phyloP scores from a whole-genome alignment of 148 eudicot genomes.

The Pharnaceum exiguum region DNA sequence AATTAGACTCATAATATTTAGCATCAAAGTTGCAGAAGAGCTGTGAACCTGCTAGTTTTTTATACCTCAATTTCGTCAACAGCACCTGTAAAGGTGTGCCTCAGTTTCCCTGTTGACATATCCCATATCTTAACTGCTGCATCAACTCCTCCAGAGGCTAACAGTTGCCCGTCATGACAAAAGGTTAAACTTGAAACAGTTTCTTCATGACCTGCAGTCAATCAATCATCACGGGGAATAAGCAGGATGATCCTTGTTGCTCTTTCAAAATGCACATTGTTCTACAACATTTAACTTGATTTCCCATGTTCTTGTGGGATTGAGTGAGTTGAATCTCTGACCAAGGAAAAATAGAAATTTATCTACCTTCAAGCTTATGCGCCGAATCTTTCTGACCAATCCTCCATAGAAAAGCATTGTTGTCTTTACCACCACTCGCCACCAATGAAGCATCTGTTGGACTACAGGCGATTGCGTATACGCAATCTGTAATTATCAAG shows the following conservation, averaged over 20 bases:
- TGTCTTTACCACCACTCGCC: slow-evolving; percentile 2
- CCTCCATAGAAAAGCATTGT: neutral
- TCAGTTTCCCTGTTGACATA: neutral
- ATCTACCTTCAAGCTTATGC: neutral
- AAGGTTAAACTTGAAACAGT: neutral
- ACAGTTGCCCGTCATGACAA: neutral
- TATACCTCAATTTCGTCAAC: neutral
- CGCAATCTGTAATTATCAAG: neutral
- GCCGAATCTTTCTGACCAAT: neutral
- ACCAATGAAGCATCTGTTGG: slow-evolving; percentile 1
- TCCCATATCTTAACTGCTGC: slow-evolving; percentile 2
- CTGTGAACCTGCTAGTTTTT: too few species aligned
- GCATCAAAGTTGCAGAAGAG: neutral
- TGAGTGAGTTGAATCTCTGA: too few species aligned
- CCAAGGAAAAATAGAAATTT: neutral
- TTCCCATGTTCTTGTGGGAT: too few species aligned
- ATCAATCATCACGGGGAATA: neutral
- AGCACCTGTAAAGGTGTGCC: neutral
- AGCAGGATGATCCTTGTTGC: too few species aligned
- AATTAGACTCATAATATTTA: neutral
- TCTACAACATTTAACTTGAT: too few species aligned
- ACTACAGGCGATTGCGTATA: neutral
- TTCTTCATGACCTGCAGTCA: neutral
- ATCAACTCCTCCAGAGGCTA: slow-evolving; percentile 6
- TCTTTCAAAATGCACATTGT: too few species aligned